Evolutionary conservation across 1,284 basidiomycete species (phyloP), one percentile per base, ranked within the genome.

Genomic region (Agaricales sp.): DNA sequence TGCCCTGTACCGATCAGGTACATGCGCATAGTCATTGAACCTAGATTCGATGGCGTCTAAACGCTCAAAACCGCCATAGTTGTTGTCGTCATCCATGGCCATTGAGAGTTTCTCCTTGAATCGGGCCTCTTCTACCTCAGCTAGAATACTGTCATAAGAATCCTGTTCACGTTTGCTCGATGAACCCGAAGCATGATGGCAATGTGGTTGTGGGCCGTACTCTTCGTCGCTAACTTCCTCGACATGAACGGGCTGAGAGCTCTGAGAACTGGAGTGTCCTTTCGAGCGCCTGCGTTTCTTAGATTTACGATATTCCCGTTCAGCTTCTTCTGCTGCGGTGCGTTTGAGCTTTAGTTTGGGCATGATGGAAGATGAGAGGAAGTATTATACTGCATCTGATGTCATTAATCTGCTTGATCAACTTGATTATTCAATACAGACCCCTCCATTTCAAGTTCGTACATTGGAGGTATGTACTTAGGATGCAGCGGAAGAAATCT

Each of bases 51-150:
- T 57, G 0, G 67, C 67, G 52, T 85, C 80, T 20, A 87, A 59
- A 21, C 79, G 69, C 8, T 41, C 39, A 41, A 41, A 41, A 41
- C 16, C 16, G 39, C 39, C 39, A 20, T 41, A 11, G 6, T 16
- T 6, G 53, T 81, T 79, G 55, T 87, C 82, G 30, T 87, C 83
- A 43, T 71, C 80, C 55, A 84, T 66, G 2, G 82, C 85, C 48
- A 71, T 74, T 54, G 76, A 78, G 67, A 89, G 69, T 65, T 80
- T 87, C 56, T 84, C 80, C 24, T 73, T 69, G 60, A 88, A 90
- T 20, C 67, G 65, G 48, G 68, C 63, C 48, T 87, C 81, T 52
- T 87, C 83, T 21, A 78, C 51, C 55, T 80, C 72, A 1, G 73
- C 74, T 23, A 62, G 67, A 2, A 80, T 68, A 13, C 66, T 56